phyloP scores from a whole-genome alignment of 1,284 basidiomycete genomes.

The Pseudozyma thailandica region DNA sequence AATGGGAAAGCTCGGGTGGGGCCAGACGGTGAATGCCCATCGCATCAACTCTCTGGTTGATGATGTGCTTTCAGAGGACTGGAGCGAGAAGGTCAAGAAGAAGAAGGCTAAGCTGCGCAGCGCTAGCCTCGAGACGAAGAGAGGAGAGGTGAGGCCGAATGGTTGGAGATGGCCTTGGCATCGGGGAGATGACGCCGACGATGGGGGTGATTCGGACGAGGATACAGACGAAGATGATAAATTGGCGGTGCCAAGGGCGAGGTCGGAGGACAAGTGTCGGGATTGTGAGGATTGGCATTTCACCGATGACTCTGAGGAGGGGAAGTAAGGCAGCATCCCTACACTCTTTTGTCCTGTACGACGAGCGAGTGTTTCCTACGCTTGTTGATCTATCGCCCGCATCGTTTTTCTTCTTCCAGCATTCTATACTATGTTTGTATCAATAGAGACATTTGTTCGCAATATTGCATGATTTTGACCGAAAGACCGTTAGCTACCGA shows the following conservation, averaged over 20 bases:
- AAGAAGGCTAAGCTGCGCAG: constrained; percentile 33
- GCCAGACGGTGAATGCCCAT: constrained; percentile 80
- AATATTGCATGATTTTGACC: too few species aligned
- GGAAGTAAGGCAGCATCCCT: not conserved
- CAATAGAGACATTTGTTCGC: too few species aligned
- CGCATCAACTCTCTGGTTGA: constrained; percentile 80
- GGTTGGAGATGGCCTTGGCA: constrained; percentile 57
- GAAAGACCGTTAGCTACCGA: too few species aligned
- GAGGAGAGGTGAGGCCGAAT: constrained; percentile 5
- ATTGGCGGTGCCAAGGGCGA: constrained; percentile 41
- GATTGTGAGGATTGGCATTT: constrained; percentile 60
- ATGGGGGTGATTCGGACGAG: constrained; percentile 29
- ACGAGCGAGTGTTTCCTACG: too few species aligned
- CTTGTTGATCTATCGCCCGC: too few species aligned
- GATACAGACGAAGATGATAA: constrained; percentile 48
- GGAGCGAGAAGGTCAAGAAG: constrained; percentile 72
- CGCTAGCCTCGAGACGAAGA: not conserved
- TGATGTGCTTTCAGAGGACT: constrained; percentile 78
- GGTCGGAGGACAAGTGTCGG: constrained; percentile 44
- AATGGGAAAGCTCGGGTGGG: constrained; percentile 83
- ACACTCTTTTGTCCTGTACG: too few species aligned
- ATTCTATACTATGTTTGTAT: too few species aligned
- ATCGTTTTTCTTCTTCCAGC: too few species aligned
- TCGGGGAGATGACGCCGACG: constrained; percentile 29
- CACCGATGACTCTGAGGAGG: constrained; percentile 26